Percentiles rank a stretch among this genome's conserved stretches.
These are phyloP conservation scores for Chaetomium olivaceum DNA, from an alignment of 2,329 filamentous ascomycete species.

Conservation along the genomic window DNA sequence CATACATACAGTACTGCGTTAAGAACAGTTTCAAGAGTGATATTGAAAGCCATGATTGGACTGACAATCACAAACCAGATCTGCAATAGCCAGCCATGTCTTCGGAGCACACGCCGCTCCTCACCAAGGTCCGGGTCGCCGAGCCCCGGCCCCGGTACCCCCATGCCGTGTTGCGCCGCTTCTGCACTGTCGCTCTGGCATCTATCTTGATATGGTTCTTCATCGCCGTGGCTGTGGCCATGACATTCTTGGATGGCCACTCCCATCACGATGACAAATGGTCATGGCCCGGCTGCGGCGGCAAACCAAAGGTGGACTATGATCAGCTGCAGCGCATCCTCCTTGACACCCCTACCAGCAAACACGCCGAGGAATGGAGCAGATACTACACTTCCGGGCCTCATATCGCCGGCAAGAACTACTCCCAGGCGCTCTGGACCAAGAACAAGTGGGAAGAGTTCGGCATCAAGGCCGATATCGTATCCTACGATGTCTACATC, in stretches of 20 bases:
- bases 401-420: constrained; percentile 76
- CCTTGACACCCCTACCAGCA: constrained; percentile 57
- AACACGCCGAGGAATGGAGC: constrained; percentile 69
- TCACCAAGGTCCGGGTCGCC: constrained; percentile 61
- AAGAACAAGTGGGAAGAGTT: constrained; percentile 71
- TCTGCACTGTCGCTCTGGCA: constrained; percentile 63
- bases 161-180: constrained; percentile 62
- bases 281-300: constrained; percentile 35
- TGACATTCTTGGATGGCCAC: constrained; percentile 38
- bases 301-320: constrained; percentile 41
- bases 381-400: constrained; percentile 75
- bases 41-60: background rate
- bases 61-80: background rate
- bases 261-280: constrained; percentile 37
- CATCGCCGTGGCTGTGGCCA: constrained; percentile 47
- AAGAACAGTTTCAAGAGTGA: background rate
- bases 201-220: constrained; percentile 56
- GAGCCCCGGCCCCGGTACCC: constrained; percentile 56
- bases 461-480: constrained; percentile 64
- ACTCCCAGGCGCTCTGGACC: constrained; percentile 77
- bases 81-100: constrained; percentile 37
- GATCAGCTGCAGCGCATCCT: constrained; percentile 58
- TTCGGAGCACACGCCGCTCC: constrained; percentile 65
- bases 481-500: constrained; percentile 73
- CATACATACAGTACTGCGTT: background rate